phyloP scores from a whole-genome alignment of 192 early-diverging fungal species.

The Coemansia sp. region DNA sequence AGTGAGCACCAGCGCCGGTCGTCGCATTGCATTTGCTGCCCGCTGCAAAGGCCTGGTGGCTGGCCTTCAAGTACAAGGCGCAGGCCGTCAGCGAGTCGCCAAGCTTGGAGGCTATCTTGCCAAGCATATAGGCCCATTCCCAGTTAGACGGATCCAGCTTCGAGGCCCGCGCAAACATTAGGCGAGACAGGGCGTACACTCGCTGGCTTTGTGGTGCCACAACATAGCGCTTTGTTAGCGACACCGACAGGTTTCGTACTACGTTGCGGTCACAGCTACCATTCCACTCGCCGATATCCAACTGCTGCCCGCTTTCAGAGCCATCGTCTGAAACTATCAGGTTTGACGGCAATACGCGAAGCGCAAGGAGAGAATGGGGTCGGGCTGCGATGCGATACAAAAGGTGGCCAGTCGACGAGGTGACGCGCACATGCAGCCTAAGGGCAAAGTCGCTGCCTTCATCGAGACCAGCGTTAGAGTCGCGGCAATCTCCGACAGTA shows the following conservation, averaged over 20 bases:
- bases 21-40: background rate
- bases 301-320: conserved; percentile 18
- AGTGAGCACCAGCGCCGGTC: background rate
- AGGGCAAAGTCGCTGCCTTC: background rate
- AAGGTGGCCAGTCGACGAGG: conserved; percentile 26
- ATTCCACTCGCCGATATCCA: conserved; percentile 39
- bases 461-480: background rate
- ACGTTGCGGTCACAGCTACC: background rate
- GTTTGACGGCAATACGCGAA: conserved; percentile 35
- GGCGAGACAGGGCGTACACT: conserved; percentile 26
- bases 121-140: conserved; percentile 39
- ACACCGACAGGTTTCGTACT: conserved; percentile 3
- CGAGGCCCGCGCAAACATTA: conserved; percentile 24
- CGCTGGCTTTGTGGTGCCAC: conserved; percentile 1
- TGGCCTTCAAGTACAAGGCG: conserved; percentile 41
- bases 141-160: conserved; percentile 27
- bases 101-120: conserved; percentile 35
- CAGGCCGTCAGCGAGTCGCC: conserved; percentile 25
- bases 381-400: conserved; percentile 34
- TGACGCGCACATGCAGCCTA: conserved; percentile 16
- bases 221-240: conserved; percentile 31
- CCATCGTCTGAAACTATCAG: conserved; percentile 26
- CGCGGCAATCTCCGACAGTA: background rate
- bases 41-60: conserved; percentile 13
- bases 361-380: conserved; percentile 32